These are phyloP conservation scores for Quercus tomentella DNA, from an alignment of 331 rosid genomes.

Conservation along the genomic window DNA sequence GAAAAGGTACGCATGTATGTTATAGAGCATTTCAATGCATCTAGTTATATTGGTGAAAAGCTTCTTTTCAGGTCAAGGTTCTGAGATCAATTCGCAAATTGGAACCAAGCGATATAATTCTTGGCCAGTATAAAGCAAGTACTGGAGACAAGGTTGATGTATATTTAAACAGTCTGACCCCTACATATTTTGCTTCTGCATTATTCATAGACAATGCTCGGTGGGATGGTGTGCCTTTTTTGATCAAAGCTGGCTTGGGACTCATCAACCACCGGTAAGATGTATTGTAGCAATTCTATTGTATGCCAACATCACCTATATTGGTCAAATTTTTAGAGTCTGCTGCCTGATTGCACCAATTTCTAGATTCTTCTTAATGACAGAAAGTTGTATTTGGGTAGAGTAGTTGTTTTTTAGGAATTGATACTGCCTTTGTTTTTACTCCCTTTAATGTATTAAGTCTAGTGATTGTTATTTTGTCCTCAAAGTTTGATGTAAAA, in stretches of 20 bases:
- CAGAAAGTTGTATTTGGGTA: neutral
- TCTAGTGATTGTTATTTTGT: neutral
- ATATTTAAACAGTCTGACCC: constrained; percentile 57
- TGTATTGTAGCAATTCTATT: neutral
- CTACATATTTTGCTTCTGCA: constrained; percentile 87
- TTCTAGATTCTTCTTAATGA: neutral
- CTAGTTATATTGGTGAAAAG: constrained; percentile 16
- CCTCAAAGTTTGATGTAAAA: neutral
- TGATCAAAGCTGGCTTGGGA: constrained; percentile 86
- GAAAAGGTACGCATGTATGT: constrained; percentile 62
- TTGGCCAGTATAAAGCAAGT: constrained; percentile 85
- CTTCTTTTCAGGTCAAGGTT: constrained; percentile 76
- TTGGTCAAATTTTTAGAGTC: neutral
- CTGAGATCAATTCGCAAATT: constrained; percentile 75
- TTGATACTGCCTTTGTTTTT: neutral
- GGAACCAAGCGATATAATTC: constrained; percentile 72
- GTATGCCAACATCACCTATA: neutral
- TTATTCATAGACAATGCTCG: constrained; percentile 81
- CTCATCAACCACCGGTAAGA: constrained; percentile 84
- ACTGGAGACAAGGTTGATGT: constrained; percentile 39
- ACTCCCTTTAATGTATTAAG: neutral
- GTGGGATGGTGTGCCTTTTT: constrained; percentile 98
- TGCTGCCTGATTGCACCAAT: neutral
- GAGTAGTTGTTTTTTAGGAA: neutral
- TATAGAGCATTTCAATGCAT: constrained; percentile 7